Conservation (phyloP, 1,284 basidiomycete genomes). For the Ustilago loliicola region DNA sequence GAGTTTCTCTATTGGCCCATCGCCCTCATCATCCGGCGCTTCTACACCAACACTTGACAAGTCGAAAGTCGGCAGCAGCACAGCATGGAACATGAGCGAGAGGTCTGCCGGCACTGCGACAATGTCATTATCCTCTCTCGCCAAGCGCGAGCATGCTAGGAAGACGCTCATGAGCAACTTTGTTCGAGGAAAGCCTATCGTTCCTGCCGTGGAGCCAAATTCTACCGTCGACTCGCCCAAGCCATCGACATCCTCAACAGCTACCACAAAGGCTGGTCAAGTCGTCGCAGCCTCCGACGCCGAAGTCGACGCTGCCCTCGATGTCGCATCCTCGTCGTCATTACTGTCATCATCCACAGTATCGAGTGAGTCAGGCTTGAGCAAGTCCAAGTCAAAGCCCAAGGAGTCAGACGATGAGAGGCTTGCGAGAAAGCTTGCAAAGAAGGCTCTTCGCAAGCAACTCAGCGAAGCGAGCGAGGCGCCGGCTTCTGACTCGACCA, state of each 20-base stretch:
- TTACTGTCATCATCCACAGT: not conserved
- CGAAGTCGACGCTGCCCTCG: constrained; percentile 19
- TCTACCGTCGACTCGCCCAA: constrained; percentile 16
- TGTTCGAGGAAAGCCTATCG: constrained; percentile 58
- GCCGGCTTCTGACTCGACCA: not conserved
- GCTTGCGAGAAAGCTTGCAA: constrained; percentile 33
- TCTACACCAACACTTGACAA: constrained; percentile 22
- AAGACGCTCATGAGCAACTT: constrained; percentile 67
- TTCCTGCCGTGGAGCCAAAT: constrained; percentile 21
- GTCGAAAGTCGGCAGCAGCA: constrained; percentile 9
- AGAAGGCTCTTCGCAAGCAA: constrained; percentile 32
- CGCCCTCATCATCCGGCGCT: constrained; percentile 25
- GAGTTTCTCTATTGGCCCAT: constrained; percentile 50
- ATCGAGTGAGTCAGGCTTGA: not conserved
- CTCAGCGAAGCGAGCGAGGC: constrained; percentile 8
- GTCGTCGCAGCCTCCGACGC: constrained; percentile 28
- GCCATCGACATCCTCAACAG: not conserved
- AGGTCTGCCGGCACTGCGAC: constrained; percentile 25
- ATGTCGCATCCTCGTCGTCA: constrained; percentile 14
- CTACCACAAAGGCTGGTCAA: constrained; percentile 1
- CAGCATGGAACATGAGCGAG: constrained; percentile 36
- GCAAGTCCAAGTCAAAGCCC: not conserved
- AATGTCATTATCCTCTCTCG: constrained; percentile 59
- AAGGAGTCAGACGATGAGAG: constrained; percentile 20
- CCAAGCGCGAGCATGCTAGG: constrained; percentile 65